phyloP scores from a whole-genome alignment of 371 early-diverging fungal species.

The Mucor sp. region DNA sequence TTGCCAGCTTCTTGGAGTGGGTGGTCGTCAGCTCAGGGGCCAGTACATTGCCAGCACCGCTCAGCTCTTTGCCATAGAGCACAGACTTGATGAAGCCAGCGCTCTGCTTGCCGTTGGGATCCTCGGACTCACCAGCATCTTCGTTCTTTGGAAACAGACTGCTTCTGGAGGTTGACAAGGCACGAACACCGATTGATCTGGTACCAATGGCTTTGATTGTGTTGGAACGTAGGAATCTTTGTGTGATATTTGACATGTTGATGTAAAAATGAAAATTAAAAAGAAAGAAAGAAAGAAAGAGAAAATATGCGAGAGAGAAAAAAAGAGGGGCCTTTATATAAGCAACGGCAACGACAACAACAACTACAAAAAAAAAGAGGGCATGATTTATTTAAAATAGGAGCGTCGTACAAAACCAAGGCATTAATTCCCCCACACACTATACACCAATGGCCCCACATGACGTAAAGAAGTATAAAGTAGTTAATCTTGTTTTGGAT shows the following conservation, averaged over 20 bases:
- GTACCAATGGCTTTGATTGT: neutral
- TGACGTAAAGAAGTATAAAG: conserved; percentile 8
- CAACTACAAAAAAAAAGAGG: neutral
- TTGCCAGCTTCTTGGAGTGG: conserved; percentile 75
- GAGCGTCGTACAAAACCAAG: conserved; percentile 1
- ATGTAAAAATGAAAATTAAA: neutral
- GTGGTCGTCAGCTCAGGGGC: conserved; percentile 55
- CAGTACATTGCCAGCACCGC: conserved; percentile 32
- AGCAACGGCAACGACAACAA: neutral
- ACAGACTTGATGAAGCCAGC: conserved; percentile 59
- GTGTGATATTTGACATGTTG: neutral
- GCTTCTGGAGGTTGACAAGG: neutral
- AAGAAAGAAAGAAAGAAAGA: conserved; percentile 3
- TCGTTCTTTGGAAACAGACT: neutral
- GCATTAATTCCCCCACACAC: conserved; percentile 1
- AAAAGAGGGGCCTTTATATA: neutral
- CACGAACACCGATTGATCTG: neutral
- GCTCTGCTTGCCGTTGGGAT: conserved; percentile 8
- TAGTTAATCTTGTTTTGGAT: conserved; percentile 4
- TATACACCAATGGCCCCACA: neutral
- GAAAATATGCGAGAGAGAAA: neutral
- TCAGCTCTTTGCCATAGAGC: conserved; percentile 63
- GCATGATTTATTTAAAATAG: conserved; percentile 10
- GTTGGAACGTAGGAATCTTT: conserved; percentile 2
- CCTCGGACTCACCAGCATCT: conserved; percentile 7